Conservation (phyloP, 2,329 filamentous ascomycete species). For the Biscogniauxia mediterranea region DNA sequence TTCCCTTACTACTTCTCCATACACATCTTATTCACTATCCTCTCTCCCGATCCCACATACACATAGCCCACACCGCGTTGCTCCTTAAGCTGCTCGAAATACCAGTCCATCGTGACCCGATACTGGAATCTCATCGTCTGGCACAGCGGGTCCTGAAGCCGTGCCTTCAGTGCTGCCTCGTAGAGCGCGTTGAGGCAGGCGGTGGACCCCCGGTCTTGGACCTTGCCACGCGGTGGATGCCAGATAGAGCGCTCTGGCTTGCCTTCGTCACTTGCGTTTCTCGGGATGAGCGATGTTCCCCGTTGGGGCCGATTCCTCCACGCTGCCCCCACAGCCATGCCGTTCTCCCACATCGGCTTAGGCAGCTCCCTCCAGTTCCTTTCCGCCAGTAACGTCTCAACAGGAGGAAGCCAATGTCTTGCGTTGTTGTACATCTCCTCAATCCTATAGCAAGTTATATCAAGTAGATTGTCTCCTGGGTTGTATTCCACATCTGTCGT, state of each 20-base stretch:
- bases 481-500: constrained; percentile 27
- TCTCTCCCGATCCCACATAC: constrained; percentile 42
- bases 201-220: constrained; percentile 16
- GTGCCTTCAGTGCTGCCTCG: constrained; percentile 33
- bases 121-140: constrained; percentile 40
- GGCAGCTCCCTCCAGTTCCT: constrained; percentile 41
- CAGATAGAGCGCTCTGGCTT: constrained; percentile 42
- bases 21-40: constrained; percentile 23
- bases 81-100: constrained; percentile 44
- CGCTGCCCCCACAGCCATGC: constrained; percentile 7
- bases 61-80: constrained; percentile 52
- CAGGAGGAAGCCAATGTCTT: constrained; percentile 37
- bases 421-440: constrained; percentile 32
- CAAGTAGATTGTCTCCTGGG: constrained; percentile 36
- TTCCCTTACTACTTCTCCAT: neutral
- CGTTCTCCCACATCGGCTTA: constrained; percentile 16
- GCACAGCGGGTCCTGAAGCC: constrained; percentile 16
- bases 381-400: constrained; percentile 22
- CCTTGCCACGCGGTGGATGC: constrained; percentile 42
- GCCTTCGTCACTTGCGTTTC: constrained; percentile 22
- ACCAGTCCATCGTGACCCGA: constrained; percentile 51
- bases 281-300: constrained; percentile 14
- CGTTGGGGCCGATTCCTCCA: constrained; percentile 4
- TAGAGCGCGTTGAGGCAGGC: constrained; percentile 46
- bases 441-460: constrained; percentile 42